Evolutionary conservation across 2,329 filamentous ascomycete genomes (phyloP).

Genomic region (Aspergillus phoenicis): DNA sequence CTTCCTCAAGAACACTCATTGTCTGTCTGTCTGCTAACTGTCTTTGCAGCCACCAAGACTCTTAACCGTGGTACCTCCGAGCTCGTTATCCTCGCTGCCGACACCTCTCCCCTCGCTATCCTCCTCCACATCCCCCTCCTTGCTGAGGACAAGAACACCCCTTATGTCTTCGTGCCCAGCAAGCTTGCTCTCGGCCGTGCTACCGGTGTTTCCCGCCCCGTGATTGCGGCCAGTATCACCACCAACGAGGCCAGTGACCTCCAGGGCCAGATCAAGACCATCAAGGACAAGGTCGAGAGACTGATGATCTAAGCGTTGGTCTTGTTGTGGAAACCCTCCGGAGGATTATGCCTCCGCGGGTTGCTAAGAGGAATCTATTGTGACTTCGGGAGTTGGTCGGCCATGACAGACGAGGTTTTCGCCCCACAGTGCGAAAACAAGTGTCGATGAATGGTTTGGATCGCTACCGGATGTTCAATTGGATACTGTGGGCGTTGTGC

Average conservation of each 20-base stretch:
- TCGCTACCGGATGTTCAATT: too few species aligned
- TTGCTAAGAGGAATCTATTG: not conserved
- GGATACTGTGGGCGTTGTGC: too few species aligned
- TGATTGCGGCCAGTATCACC: constrained; percentile 86
- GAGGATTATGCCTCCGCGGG: not conserved
- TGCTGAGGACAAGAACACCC: constrained; percentile 74
- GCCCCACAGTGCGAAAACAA: too few species aligned
- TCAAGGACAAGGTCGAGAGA: constrained; percentile 95
- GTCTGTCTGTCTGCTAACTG: constrained; percentile 6
- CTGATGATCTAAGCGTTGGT: constrained; percentile 74
- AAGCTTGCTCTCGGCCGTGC: constrained; percentile 87
- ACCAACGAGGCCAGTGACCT: constrained; percentile 90
- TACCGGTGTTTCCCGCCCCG: constrained; percentile 82
- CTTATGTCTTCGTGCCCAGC: constrained; percentile 71
- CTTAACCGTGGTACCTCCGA: constrained; percentile 89
- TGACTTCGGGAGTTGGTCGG: not conserved
- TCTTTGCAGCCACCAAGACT: constrained; percentile 69
- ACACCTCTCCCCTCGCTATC: constrained; percentile 84
- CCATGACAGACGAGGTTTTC: not conserved
- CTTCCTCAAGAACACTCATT: constrained; percentile 11
- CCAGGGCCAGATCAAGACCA: constrained; percentile 78
- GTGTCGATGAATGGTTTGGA: too few species aligned
- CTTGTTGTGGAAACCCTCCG: not conserved
- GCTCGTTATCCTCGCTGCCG: constrained; percentile 84
- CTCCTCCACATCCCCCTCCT: constrained; percentile 86